These are phyloP conservation scores for Myrica gale DNA, from an alignment of 306 rosid genomes.

Conservation along the genomic window DNA sequence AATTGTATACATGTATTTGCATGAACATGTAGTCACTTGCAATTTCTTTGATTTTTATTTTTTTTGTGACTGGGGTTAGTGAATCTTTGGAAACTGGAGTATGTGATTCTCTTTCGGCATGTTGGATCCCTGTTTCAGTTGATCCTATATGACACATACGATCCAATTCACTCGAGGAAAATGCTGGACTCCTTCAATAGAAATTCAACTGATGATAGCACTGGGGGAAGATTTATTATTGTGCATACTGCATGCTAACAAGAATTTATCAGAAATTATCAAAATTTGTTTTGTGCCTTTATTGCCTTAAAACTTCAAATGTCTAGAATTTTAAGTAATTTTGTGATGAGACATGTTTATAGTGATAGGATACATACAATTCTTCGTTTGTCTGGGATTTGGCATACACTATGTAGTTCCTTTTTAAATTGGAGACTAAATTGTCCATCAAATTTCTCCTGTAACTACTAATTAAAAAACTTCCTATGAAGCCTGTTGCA, in stretches of 20 bases:
- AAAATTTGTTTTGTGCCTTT: not conserved
- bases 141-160: not conserved
- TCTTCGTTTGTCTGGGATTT: constrained; percentile 15
- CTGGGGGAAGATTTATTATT: not conserved
- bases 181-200: not conserved
- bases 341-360: constrained; percentile 13
- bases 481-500: constrained; percentile 79
- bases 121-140: not conserved
- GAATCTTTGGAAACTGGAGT: not conserved
- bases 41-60: not conserved
- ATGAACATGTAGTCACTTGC: not conserved
- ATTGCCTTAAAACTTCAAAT: constrained; percentile 20
- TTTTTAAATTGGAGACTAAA: constrained; percentile 16
- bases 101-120: not conserved
- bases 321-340: not conserved
- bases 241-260: constrained; percentile 1
- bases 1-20: not conserved
- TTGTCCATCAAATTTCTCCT: constrained; percentile 13
- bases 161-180: not conserved
- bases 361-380: constrained; percentile 17
- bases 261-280: not conserved
- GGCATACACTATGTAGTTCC: not conserved
- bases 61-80: not conserved
- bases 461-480: constrained; percentile 28
- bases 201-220: not conserved